Percentiles rank a stretch among this genome's conserved stretches.
These are phyloP conservation scores for Podaxis sp. DNA, from an alignment of 768 basidiomycete genomes.

Conservation along the genomic window DNA sequence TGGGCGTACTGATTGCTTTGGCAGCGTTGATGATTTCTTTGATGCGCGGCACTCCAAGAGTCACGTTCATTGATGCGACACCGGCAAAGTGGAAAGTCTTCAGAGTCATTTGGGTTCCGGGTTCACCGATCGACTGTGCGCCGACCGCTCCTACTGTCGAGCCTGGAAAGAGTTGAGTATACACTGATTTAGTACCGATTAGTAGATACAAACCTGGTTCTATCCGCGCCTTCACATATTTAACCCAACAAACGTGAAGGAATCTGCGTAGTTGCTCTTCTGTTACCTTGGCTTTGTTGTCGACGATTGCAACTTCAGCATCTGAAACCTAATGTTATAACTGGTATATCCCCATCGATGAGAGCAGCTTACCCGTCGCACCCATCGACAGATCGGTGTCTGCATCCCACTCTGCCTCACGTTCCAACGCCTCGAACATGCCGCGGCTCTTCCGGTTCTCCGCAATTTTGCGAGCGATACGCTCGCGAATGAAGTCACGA, in stretches of 20 bases:
- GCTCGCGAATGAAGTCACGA: constrained; percentile 65
- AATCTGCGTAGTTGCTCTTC: constrained; percentile 75
- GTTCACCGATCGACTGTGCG: constrained; percentile 98
- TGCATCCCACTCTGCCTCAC: constrained; percentile 73
- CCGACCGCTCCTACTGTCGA: constrained; percentile 99
- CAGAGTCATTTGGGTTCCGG: constrained; percentile 98
- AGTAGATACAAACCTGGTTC: constrained; percentile 70
- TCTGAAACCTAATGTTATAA: constrained; percentile 31
- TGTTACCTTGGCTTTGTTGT: constrained; percentile 90
- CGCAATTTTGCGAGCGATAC: constrained; percentile 66
- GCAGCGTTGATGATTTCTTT: constrained; percentile 99
- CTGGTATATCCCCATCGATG: not conserved
- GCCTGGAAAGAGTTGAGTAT: constrained; percentile 40
- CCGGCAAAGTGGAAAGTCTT: constrained; percentile 99
- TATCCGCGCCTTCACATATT: constrained; percentile 93
- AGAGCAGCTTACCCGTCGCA: constrained; percentile 55
- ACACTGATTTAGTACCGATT: not conserved
- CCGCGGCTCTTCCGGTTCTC: constrained; percentile 66
- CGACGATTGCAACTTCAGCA: constrained; percentile 71
- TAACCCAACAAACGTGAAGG: constrained; percentile 84
- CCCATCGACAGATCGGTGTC: constrained; percentile 75
- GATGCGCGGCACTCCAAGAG: constrained; percentile 98
- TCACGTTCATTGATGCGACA: constrained; percentile 99
- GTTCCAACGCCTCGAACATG: constrained; percentile 81
- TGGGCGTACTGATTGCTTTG: constrained; percentile 95